Base-by-base conservation (phyloP, 345 rosid species). In the Syzygium aqueum region DNA sequence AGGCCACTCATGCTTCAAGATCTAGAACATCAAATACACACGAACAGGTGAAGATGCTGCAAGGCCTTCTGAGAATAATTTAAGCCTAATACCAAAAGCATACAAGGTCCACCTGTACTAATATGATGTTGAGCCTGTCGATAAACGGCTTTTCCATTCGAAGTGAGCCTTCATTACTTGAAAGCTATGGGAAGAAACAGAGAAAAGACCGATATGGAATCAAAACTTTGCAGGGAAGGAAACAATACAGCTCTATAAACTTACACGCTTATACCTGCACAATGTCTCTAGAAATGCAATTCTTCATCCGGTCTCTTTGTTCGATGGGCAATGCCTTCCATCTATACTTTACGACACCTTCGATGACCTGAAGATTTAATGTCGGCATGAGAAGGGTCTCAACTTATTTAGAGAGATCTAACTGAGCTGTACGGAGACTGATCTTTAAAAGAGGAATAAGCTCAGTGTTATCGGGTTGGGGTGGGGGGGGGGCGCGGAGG, bases 1-100 rank as follows among this genome's bases (percentile, higher is more conserved):
- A 67, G 99, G 99, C 99, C 99, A 98, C 87, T 98, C 99, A 90
- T 98, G 99, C 92, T 98, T 98, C 90, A 98, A 91, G 86, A 98
- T 98, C 99, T 98, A 87, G 65, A 82, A 23, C 49, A 8, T 61
- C 40, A 57, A 84, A 84, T 37, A 50, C 19, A 22, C 46, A 40
- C 56, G 61, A 51, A 83, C 11, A 83, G 85, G 3, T 83, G 80
- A 67, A 67, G 80, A 67, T 11, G 80, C 46, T 84, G 53, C 85
- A 84, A 84, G 85, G 57, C 85, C 85, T 33, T n/a, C 40, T 51
- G 40, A 84, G 85, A 78, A 83, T 37, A n/a, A 19, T 30, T 56
- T 54, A 49, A 59, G 50, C 16, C 50, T 6, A 27, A 23, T 52
- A 84, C 16, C 17, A 25, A 52, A n/a, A 85, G n/a, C 51, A 82